Conservation (phyloP, 2,329 filamentous ascomycete genomes). For the Mollisia scopiformis region DNA sequence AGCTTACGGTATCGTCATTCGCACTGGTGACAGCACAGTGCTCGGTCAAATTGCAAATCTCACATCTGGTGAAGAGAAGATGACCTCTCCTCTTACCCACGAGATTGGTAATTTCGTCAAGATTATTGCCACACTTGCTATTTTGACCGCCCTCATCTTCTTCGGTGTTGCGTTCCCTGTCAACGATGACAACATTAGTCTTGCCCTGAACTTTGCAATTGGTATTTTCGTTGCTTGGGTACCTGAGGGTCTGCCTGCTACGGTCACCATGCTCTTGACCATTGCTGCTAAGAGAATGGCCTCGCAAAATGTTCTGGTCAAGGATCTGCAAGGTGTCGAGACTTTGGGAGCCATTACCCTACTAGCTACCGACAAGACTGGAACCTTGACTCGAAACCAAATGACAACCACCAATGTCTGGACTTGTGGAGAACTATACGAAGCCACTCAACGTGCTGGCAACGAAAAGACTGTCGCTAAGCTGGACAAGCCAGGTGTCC, state of each 20-base stretch:
- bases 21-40: conserved; percentile 73
- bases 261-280: conserved; percentile 72
- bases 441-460: conserved; percentile 11
- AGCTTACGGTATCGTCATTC: conserved; percentile 69
- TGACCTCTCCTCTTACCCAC: conserved; percentile 44
- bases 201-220: conserved; percentile 44
- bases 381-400: conserved; percentile 56
- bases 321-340: conserved; percentile 66
- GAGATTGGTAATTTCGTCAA: conserved; percentile 48
- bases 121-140: conserved; percentile 41
- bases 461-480: conserved; percentile 15
- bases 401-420: conserved; percentile 23
- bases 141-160: conserved; percentile 42
- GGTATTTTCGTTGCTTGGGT: conserved; percentile 63
- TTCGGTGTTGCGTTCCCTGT: conserved; percentile 48
- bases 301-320: conserved; percentile 65
- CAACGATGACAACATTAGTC: conserved; percentile 47
- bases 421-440: conserved; percentile 23
- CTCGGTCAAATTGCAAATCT: conserved; percentile 73
- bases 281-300: conserved; percentile 68
- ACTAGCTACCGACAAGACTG: conserved; percentile 73
- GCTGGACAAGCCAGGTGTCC: conserved; percentile 13
- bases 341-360: conserved; percentile 69
- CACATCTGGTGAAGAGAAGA: conserved; percentile 60
- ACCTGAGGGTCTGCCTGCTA: conserved; percentile 68